Percentiles rank a stretch among this genome's conserved stretches.
Conservation (phyloP, 202 grass and related monocot species). For the Zizania palustris region DNA sequence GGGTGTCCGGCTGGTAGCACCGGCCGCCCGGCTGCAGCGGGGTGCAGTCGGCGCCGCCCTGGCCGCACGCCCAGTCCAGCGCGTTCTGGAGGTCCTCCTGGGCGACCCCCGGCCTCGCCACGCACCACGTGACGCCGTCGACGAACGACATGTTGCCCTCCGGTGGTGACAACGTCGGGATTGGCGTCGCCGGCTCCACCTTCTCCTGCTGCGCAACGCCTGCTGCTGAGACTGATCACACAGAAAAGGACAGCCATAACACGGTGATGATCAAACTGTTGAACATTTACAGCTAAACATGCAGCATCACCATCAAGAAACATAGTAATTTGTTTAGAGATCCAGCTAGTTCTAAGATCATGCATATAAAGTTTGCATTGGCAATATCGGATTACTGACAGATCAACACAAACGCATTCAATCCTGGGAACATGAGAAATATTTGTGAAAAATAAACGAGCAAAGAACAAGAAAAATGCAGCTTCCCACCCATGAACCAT, state of each 20-base stretch:
- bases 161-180: conserved; percentile 63
- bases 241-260: background rate
- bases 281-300: conserved; percentile 1
- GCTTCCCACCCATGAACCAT: conserved; percentile 56
- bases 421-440: background rate
- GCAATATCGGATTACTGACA: background rate
- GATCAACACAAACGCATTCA: background rate
- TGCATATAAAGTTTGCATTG: background rate
- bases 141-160: conserved; percentile 93
- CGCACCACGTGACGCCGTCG: conserved; percentile 79
- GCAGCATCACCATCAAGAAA: background rate
- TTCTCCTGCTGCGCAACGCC: conserved; percentile 46
- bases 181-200: conserved; percentile 56
- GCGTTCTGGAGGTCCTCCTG: conserved; percentile 89
- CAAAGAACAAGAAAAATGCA: conserved; percentile 8
- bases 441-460: background rate
- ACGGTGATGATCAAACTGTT: background rate
- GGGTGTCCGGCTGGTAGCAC: conserved; percentile 79
- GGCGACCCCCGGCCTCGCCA: conserved; percentile 70
- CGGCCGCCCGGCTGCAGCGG: conserved; percentile 59
- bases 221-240: conserved; percentile 28
- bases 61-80: conserved; percentile 91
- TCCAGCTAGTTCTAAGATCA: too few relatives aligned
- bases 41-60: conserved; percentile 75
- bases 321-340: too few relatives aligned